phyloP scores from a whole-genome alignment of 441 rosid species.

The Pelargonium australe region DNA sequence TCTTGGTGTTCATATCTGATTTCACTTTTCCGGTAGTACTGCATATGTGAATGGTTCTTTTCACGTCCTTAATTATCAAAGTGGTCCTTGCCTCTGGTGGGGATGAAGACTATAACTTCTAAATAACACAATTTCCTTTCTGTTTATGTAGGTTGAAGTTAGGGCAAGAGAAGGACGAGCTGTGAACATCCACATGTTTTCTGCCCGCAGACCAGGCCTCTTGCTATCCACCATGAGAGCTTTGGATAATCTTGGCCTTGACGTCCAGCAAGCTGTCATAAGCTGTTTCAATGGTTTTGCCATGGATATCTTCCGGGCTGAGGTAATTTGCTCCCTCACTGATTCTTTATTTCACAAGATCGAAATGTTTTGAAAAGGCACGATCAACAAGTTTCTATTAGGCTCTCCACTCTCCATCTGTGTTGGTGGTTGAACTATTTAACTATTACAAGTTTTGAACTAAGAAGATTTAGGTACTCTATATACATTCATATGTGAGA shows the following conservation, averaged over 20 bases:
- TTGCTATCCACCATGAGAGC: conserved; percentile 35
- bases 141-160: conserved; percentile 48
- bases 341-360: neutral
- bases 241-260: neutral
- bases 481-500: too few relatives aligned
- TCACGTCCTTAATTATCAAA: too few relatives aligned
- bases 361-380: neutral
- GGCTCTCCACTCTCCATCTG: too few relatives aligned
- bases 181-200: conserved; percentile 82
- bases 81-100: neutral
- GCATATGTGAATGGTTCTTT: too few relatives aligned
- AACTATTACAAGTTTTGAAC: too few relatives aligned
- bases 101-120: neutral
- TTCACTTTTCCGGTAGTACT: too few relatives aligned
- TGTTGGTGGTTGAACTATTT: too few relatives aligned
- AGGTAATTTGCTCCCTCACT: neutral
- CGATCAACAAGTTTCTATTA: too few relatives aligned
- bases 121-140: conserved; percentile 1
- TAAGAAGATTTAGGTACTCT: too few relatives aligned
- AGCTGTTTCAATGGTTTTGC: conserved; percentile 2
- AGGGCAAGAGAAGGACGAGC: conserved; percentile 65
- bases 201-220: conserved; percentile 57
- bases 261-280: neutral
- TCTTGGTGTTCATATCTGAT: too few relatives aligned
- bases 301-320: conserved; percentile 3